Percentiles rank a stretch among this genome's conserved stretches.
Evolutionary conservation across 495 filamentous ascomycete genomes (phyloP).

Genomic region (Trichoderma virens): DNA sequence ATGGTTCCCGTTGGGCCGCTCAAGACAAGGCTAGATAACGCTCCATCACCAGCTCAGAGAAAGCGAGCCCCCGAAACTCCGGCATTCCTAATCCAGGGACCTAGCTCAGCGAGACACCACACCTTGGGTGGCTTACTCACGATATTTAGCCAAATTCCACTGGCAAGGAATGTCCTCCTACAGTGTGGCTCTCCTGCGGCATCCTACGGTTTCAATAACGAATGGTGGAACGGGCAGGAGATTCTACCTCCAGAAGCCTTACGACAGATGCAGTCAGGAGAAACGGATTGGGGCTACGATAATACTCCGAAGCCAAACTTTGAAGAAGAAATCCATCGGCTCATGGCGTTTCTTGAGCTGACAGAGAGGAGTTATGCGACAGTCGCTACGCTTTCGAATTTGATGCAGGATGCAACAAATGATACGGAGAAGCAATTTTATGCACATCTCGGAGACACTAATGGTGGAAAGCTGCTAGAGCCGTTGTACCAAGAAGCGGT

Average conservation of each 20-base stretch:
- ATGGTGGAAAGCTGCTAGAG: background rate
- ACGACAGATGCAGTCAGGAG: slow-evolving; percentile 37
- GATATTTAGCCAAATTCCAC: slow-evolving; percentile 79
- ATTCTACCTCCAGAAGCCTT: slow-evolving; percentile 54
- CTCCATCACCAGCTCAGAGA: slow-evolving; percentile 36
- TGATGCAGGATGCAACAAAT: slow-evolving; percentile 4
- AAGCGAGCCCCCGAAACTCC: slow-evolving; percentile 52
- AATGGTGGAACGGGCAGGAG: slow-evolving; percentile 79
- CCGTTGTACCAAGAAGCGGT: background rate
- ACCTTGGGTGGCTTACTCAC: slow-evolving; percentile 64
- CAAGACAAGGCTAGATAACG: slow-evolving; percentile 18
- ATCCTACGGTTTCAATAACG: slow-evolving; percentile 59
- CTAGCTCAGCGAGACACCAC: slow-evolving; percentile 28
- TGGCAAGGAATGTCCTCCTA: slow-evolving; percentile 67
- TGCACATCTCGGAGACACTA: background rate
- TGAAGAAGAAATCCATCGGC: slow-evolving; percentile 56
- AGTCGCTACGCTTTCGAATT: slow-evolving; percentile 39
- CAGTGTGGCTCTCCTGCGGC: slow-evolving; percentile 38
- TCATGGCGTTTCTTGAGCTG: slow-evolving; percentile 79
- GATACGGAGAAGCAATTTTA: slow-evolving; percentile 17
- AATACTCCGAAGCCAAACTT: slow-evolving; percentile 29
- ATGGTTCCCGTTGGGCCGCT: slow-evolving; percentile 43
- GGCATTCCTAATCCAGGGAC: slow-evolving; percentile 64
- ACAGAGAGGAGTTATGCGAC: slow-evolving; percentile 79
- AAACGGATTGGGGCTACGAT: slow-evolving; percentile 40